Evolutionary conservation across 306 rosid genomes (phyloP), one percentile per base, ranked within the genome.

Genomic region (Casuarina cunninghamiana): DNA sequence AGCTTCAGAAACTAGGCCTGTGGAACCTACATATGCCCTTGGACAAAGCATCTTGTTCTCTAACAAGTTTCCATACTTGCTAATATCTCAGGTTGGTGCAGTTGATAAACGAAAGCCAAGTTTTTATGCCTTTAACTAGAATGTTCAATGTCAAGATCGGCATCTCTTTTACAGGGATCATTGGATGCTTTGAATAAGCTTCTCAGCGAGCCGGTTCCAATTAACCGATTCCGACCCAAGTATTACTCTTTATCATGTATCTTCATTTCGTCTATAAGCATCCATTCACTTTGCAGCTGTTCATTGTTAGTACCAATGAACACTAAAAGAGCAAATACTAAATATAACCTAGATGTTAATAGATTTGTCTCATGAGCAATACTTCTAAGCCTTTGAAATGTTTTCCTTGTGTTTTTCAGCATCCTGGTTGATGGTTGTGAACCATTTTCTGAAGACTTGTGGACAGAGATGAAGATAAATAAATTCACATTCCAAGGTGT

Each of bases 211-310:
- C 91, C 90, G 39, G 17, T 94, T 50, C 77, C 90, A 73, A 80
- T 89, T 53, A 90, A 94, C 77, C 97, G 98, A 3, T 94, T 92
- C 78, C 87, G 98, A 84, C 92, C 97, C 73, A 94, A 94, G 97
- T 92, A 89, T 75, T 1, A 66, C 74, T 55, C 79, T 42, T 48
- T 81, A 16, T 58, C 41, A 57, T 70, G 44, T 38, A 77, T 74
- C 41, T 49, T 81, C 35, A 53, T 9, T 69, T 53, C 6, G 5
- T 58, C 41, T 46, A 45, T 49, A 5, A 61, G 6, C 1, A 43
- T 51, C 17, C 66, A 42, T 16, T 13, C 43, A 32, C 48, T 5
- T n/a, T 54, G 16, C 48, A 54, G 32, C 48, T 26, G 32, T 26
- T 26, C 32, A 26, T 26, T 26, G 32, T 26, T 26, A 1, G 32